Evolutionary conservation across 73 alveolate species (phyloP).

Genomic region (Stentor coeruleus): DNA sequence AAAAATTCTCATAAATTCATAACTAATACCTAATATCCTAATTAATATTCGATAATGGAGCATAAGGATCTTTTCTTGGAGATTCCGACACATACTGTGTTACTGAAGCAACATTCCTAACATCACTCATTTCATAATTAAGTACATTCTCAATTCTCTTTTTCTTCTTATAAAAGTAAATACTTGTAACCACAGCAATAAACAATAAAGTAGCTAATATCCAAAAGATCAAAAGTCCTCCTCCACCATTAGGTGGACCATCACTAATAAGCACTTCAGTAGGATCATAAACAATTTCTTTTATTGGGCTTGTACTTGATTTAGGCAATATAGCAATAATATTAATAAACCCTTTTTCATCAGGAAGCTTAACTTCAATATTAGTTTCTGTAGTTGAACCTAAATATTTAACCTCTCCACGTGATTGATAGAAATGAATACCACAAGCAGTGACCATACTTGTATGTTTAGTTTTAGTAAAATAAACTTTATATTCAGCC

Average conservation of each 20-base stretch:
- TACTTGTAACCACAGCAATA: background rate
- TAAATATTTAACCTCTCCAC: background rate
- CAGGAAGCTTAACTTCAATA: background rate
- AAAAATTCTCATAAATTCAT: too few relatives aligned
- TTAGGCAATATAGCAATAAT: background rate
- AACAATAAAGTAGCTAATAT: background rate
- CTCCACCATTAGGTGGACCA: too few relatives aligned
- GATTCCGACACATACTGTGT: background rate
- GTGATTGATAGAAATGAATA: background rate
- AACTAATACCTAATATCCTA: too few relatives aligned
- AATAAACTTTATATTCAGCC: background rate
- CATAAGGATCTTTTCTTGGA: background rate
- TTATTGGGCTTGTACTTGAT: background rate
- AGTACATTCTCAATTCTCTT: background rate
- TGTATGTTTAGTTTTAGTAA: background rate
- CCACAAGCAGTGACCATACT: slow-evolving; percentile 22
- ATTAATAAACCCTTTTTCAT: background rate
- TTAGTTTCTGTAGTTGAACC: background rate
- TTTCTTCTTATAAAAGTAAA: slow-evolving; percentile 7
- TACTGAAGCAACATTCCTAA: background rate
- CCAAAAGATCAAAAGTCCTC: too few relatives aligned
- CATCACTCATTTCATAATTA: slow-evolving; percentile 10
- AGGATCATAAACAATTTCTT: background rate
- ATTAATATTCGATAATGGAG: background rate
- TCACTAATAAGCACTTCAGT: too few relatives aligned